These are phyloP conservation scores for Tremella mesenterica DNA, from an alignment of 768 basidiomycete species.

Conservation along the genomic window DNA sequence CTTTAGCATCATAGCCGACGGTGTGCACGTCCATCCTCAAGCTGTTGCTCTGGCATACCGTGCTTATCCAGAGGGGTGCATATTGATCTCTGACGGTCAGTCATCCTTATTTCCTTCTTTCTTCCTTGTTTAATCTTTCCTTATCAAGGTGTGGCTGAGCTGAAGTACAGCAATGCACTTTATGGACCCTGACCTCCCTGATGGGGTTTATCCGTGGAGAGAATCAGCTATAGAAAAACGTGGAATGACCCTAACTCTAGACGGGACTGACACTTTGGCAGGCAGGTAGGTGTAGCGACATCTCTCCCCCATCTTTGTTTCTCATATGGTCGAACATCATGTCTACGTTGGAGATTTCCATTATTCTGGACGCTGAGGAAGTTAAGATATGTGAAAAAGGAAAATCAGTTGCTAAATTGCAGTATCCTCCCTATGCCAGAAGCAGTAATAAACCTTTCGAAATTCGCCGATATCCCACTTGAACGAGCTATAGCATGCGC, in stretches of 20 bases:
- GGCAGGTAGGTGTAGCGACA: too few relatives aligned
- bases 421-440: too few relatives aligned
- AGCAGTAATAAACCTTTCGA: too few relatives aligned
- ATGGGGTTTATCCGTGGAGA: constrained; percentile 82
- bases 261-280: constrained; percentile 78
- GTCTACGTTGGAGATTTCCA: too few relatives aligned
- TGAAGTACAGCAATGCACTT: constrained; percentile 57
- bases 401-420: too few relatives aligned
- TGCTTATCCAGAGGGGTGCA: constrained; percentile 71
- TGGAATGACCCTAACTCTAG: constrained; percentile 69
- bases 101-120: not conserved
- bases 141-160: not conserved
- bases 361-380: too few relatives aligned
- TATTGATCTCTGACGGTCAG: constrained; percentile 81
- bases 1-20: constrained; percentile 84
- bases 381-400: too few relatives aligned
- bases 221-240: constrained; percentile 73
- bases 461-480: too few relatives aligned
- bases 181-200: constrained; percentile 70
- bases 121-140: not conserved
- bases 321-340: too few relatives aligned
- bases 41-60: constrained; percentile 81
- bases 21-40: constrained; percentile 82
- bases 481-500: too few relatives aligned
- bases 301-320: too few relatives aligned